Evolutionary conservation across 2,329 filamentous ascomycete species (phyloP), one percentile per base, ranked within the genome.

Genomic region (Scedosporium dehoogii): DNA sequence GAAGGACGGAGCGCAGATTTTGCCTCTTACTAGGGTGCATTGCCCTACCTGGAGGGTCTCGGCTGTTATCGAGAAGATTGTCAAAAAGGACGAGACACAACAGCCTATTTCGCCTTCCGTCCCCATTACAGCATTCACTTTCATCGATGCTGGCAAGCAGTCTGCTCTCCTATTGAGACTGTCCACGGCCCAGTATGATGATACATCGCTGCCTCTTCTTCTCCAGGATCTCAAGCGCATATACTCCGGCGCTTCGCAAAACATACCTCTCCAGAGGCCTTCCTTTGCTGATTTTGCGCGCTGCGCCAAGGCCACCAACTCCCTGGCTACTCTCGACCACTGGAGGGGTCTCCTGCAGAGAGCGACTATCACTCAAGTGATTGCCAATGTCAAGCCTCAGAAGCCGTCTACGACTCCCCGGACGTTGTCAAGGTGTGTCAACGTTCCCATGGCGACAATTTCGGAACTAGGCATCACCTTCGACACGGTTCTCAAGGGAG

Each of bases 401-500:
- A 71, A 69, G 55, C 72, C 76, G 33, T 76, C 71, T 6, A 71
- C 69, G 14, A 74, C 73, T 57, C 71, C 74, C 62, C 76, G 73
- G 64, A 78, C 74, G 0, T 63, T 81, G 7, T 70, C 69, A 3
- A 73, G 77, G 62, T 74, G 73, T 21, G 73, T 79, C 18, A 66
- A 75, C 0, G 68, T 80, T 1, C 74, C 74, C 6, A 73, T 76
- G 9, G 68, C 80, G 3, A 67, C 73, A 6, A 46, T 56, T 18
- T 18, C 41, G 6, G 76, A 75, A 42, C 71, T 80, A 3, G 77
- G 76, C 7, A 75, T 83, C 63, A 73, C 75, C 0, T 80, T 81
- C 44, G 79, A 82, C 63, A 78, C 80, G 0, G 75, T 85, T 2
- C 73, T 85, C 41, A 84, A 84, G 68, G 78, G 81, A 0, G 82